phyloP scores from a whole-genome alignment of 2,329 filamentous ascomycete species.

The Coniochaeta prunicola region DNA sequence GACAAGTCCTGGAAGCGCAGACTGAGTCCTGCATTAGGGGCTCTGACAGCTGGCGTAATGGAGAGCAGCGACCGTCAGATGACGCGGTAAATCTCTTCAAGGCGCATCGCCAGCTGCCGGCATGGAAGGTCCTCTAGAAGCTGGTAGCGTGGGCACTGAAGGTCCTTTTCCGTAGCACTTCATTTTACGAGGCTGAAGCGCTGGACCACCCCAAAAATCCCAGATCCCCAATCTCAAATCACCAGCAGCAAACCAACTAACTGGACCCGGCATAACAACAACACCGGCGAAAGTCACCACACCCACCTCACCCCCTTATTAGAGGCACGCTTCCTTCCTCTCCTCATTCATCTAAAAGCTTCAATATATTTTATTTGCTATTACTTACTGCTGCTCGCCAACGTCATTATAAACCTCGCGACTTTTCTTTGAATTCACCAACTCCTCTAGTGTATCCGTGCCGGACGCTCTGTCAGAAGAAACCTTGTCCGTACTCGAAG shows the following conservation, averaged over 20 bases:
- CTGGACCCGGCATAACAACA: background rate
- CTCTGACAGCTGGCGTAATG: background rate
- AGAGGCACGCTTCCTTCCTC: background rate
- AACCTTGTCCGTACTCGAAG: background rate
- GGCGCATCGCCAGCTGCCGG: background rate
- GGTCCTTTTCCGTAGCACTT: slow-evolving; percentile 1
- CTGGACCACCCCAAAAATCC: too few relatives aligned
- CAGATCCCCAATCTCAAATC: too few relatives aligned
- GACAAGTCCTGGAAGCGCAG: background rate
- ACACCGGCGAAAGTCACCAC: background rate
- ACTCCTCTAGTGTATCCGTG: background rate
- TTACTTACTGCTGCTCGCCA: background rate
- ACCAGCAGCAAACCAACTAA: background rate
- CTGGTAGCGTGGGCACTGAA: background rate
- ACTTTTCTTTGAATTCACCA: background rate
- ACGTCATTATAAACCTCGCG: background rate
- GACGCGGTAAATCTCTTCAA: background rate
- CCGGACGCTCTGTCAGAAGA: background rate
- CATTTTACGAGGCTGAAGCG: slow-evolving; percentile 3
- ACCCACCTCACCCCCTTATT: slow-evolving; percentile 3
- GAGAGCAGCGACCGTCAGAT: background rate
- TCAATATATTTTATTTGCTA: background rate
- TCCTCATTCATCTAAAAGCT: background rate
- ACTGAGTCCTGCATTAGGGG: background rate
- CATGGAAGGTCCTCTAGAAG: too few relatives aligned